Conservation (phyloP, 2,329 filamentous ascomycete species). For the Penicillium digitatum region DNA sequence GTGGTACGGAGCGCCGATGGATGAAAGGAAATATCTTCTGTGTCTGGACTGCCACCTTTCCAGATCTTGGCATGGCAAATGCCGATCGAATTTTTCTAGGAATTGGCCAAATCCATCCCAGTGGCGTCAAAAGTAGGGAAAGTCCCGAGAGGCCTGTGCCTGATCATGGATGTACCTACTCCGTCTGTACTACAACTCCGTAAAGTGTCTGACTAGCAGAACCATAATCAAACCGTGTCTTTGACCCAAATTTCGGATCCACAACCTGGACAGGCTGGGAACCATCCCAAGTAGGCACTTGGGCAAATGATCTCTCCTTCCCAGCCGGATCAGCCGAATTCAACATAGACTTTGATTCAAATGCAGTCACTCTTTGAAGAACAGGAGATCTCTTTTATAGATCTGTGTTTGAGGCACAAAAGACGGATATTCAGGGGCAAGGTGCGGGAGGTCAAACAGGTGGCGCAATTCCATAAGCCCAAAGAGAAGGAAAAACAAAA, state of each 20-base stretch:
- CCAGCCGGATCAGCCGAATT: not conserved
- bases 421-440: slow-evolving; percentile 1
- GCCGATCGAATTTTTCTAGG: not conserved
- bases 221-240: not conserved
- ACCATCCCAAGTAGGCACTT: not conserved
- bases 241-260: slow-evolving; percentile 3
- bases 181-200: not conserved
- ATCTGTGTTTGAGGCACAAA: not conserved
- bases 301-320: slow-evolving; percentile 3
- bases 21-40: not conserved
- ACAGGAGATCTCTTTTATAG: not conserved
- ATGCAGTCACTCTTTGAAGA: not conserved
- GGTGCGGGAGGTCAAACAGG: not conserved
- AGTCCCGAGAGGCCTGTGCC: not conserved
- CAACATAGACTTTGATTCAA: slow-evolving; percentile 3
- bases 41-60: not conserved
- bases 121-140: not conserved
- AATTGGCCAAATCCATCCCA: not conserved
- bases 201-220: not conserved
- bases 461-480: not conserved
- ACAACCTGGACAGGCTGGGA: not conserved
- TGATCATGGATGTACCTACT: not conserved
- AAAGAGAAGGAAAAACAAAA: not conserved
- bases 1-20: not conserved
- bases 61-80: not conserved